phyloP scores from a whole-genome alignment of 169 alveolate species.

The Hepatocystis sp. region DNA sequence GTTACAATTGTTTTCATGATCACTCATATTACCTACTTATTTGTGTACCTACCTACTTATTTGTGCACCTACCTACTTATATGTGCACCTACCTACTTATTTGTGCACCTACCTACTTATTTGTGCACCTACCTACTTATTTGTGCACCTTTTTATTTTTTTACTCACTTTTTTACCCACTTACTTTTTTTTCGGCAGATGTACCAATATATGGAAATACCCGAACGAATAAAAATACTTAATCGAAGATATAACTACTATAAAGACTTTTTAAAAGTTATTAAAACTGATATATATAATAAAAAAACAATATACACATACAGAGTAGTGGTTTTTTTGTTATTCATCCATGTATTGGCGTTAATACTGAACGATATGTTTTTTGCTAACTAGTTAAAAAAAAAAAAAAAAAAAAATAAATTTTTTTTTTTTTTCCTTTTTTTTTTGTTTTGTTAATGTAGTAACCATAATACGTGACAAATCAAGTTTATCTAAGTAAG shows the following conservation, averaged over 20 bases:
- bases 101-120: no score
- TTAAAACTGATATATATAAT: slow-evolving; percentile 60
- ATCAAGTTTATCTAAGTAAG: no score
- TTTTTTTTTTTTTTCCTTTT: no score
- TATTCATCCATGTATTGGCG: slow-evolving; percentile 66
- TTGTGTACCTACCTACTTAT: no score
- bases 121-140: background rate
- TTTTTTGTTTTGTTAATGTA: no score
- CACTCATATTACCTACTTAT: no score
- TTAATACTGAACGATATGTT: slow-evolving; percentile 55
- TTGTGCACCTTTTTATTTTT: background rate
- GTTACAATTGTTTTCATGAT: no score
- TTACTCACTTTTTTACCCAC: background rate
- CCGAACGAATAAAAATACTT: slow-evolving; percentile 55
- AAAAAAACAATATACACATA: slow-evolving; percentile 49
- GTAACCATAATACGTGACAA: no score
- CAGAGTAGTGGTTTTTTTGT: slow-evolving; percentile 38
- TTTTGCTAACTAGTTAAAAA: slow-evolving; percentile 15
- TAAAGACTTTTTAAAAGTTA: slow-evolving; percentile 67
- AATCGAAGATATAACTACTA: slow-evolving; percentile 67
- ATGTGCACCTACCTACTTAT: no score
- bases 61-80: no score
- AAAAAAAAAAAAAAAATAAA: no score
- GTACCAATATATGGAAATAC: slow-evolving; percentile 73
- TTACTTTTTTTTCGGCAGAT: slow-evolving; percentile 13